These are phyloP conservation scores for Euphorbia celastroides DNA, from an alignment of 441 rosid species.

Conservation along the genomic window DNA sequence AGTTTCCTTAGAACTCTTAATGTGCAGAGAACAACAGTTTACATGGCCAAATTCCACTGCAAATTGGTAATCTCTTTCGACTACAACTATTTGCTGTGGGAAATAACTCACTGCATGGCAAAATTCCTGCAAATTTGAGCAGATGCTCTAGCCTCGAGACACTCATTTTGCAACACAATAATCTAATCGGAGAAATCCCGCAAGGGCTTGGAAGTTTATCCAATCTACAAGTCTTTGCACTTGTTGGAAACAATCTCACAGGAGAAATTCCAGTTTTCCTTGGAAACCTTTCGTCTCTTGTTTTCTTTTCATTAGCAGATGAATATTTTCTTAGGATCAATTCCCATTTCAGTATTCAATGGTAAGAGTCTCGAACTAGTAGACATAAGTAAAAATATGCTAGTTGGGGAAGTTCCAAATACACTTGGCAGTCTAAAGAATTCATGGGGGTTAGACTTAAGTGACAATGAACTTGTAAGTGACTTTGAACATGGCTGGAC, in stretches of 20 bases:
- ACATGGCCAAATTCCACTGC: neutral
- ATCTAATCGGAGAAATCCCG: neutral
- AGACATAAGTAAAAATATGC: too few relatives aligned
- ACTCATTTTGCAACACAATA: neutral
- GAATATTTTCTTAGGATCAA: neutral
- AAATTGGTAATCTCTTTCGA: neutral
- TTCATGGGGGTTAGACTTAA: neutral
- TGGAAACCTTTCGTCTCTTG: conserved; percentile 2
- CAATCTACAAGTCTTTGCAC: neutral
- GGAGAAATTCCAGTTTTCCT: neutral
- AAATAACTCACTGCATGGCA: conserved; percentile 1
- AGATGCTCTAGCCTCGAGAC: too few relatives aligned
- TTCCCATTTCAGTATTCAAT: too few relatives aligned
- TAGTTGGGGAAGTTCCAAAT: conserved; percentile 13
- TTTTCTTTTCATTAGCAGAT: neutral
- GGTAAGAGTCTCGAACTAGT: too few relatives aligned
- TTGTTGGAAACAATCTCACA: neutral
- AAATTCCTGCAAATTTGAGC: neutral
- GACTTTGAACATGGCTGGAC: neutral
- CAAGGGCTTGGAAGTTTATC: neutral
- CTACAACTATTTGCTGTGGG: neutral
- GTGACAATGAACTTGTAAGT: neutral
- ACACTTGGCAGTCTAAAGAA: neutral
- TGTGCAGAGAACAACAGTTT: neutral
- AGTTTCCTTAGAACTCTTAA: neutral